Evolutionary conservation across 176 grass and related monocot genomes (phyloP).

Genomic region (Aegilops umbellulata): DNA sequence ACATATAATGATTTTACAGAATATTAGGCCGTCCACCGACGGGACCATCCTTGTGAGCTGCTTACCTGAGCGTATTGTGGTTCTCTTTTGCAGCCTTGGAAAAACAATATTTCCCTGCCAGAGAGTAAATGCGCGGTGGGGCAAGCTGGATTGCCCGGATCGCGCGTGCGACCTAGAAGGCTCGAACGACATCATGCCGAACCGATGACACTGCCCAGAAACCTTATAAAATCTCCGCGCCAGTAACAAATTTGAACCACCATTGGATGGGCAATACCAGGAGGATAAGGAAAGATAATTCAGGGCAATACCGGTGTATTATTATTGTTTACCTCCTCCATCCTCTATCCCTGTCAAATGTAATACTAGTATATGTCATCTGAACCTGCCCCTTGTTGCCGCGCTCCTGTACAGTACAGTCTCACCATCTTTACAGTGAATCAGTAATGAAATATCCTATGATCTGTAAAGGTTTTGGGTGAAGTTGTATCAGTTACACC

Average conservation of each 20-base stretch:
- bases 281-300: constrained; percentile 18
- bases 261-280: constrained; percentile 2
- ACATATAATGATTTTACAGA: not conserved
- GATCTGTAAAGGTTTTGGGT: constrained; percentile 1
- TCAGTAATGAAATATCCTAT: not conserved
- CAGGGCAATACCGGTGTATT: not conserved
- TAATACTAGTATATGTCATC: constrained; percentile 17
- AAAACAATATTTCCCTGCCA: constrained; percentile 89
- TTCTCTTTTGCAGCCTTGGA: constrained; percentile 65
- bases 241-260: not conserved
- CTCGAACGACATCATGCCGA: constrained; percentile 52
- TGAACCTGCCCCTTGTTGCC: not conserved
- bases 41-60: not conserved
- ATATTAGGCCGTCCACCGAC: not conserved
- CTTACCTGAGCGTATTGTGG: constrained; percentile 19
- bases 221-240: not conserved
- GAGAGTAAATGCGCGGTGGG: constrained; percentile 92
- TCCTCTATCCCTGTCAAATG: not conserved
- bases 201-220: constrained; percentile 27
- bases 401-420: constrained; percentile 8
- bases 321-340: not conserved
- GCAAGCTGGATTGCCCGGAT: constrained; percentile 84
- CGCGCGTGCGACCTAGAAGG: constrained; percentile 72
- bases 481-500: not conserved
- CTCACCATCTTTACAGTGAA: not conserved